These are phyloP conservation scores for Sarcodon aspratus DNA, from an alignment of 768 basidiomycete genomes.

Conservation along the genomic window DNA sequence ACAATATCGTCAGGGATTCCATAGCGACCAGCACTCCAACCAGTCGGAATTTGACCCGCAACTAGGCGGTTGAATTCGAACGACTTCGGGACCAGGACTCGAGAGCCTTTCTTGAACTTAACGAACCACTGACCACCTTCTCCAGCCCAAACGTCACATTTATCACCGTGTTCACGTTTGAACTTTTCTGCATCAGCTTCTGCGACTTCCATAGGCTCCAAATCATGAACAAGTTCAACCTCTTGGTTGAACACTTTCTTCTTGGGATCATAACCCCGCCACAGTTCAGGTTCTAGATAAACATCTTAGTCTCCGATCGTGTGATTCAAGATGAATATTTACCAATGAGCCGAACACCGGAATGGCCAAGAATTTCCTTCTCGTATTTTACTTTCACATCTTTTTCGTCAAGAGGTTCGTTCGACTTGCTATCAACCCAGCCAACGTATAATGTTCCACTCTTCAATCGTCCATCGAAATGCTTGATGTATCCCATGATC, in stretches of 20 bases:
- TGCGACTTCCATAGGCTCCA: conserved; percentile 91
- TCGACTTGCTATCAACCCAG: conserved; percentile 93
- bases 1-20: conserved; percentile 96
- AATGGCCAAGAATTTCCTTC: conserved; percentile 83
- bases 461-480: conserved; percentile 95
- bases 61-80: conserved; percentile 91
- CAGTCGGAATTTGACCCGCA: conserved; percentile 93
- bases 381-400: conserved; percentile 91
- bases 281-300: conserved; percentile 81
- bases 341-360: conserved; percentile 94
- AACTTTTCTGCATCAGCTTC: conserved; percentile 88
- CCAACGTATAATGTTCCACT: conserved; percentile 89
- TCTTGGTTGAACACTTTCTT: conserved; percentile 98
- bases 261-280: conserved; percentile 96
- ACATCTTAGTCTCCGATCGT: neutral
- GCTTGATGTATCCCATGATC: conserved; percentile 98
- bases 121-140: conserved; percentile 95
- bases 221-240: conserved; percentile 89
- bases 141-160: conserved; percentile 89
- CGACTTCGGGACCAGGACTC: conserved; percentile 87
- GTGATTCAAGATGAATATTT: conserved; percentile 13
- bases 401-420: conserved; percentile 95
- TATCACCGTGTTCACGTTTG: conserved; percentile 94
- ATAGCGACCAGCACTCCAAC: conserved; percentile 93
- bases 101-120: conserved; percentile 97